Conservation (phyloP, 2,329 filamentous ascomycete genomes). For the Alternaria triticina region DNA sequence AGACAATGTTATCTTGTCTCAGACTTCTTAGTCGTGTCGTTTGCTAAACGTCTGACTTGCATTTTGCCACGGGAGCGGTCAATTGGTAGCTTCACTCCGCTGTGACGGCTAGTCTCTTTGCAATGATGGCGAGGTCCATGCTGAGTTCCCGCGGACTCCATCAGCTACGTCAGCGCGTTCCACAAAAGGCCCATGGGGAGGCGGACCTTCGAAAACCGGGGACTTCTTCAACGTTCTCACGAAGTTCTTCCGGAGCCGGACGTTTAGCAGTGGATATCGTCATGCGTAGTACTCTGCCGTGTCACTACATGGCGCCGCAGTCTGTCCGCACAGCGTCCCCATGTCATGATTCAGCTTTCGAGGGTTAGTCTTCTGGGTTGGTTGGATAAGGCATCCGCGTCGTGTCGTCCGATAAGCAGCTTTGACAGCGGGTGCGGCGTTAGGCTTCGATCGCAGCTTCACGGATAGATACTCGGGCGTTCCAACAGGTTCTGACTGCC, state of each 20-base stretch:
- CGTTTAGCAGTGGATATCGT: slow-evolving; percentile 1
- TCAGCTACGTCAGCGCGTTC: slow-evolving; percentile 7
- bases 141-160: neutral
- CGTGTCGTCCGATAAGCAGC: neutral
- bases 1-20: neutral
- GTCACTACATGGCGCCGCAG: neutral
- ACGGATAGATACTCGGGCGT: neutral
- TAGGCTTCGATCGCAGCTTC: neutral
- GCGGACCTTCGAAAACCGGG: neutral
- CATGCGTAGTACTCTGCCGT: neutral
- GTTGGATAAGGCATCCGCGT: neutral
- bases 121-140: neutral
- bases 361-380: neutral
- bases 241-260: slow-evolving; percentile 1
- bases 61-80: slow-evolving; percentile 1
- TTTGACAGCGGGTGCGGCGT: neutral
- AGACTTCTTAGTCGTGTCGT: neutral
- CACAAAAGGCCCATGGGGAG: slow-evolving; percentile 6
- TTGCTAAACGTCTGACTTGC: neutral
- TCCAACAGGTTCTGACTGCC: neutral
- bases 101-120: neutral
- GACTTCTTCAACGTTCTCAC: neutral
- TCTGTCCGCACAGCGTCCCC: neutral
- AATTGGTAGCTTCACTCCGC: slow-evolving; percentile 4
- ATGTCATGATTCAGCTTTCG: neutral